Conservation (phyloP, 441 rosid species). For the Manihot esculenta region DNA sequence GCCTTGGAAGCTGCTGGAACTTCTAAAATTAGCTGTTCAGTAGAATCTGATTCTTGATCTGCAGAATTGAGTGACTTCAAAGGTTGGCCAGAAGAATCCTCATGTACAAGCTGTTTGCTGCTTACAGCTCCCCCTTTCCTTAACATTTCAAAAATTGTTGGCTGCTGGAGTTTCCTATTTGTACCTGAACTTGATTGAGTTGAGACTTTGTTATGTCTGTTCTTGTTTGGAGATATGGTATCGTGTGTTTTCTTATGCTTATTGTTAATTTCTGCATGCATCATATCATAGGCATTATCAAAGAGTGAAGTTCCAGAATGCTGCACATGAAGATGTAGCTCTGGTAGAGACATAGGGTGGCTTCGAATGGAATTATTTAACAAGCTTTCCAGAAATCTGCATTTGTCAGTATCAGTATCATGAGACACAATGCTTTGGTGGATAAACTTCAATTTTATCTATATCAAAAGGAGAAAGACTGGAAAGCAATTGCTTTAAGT, state of each 20-base stretch:
- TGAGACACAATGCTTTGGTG: constrained; percentile 10
- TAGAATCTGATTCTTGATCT: constrained; percentile 35
- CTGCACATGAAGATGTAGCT: constrained; percentile 52
- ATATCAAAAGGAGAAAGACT: background rate
- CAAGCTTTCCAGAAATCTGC: constrained; percentile 81
- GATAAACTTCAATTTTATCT: constrained; percentile 17
- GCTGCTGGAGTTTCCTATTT: constrained; percentile 52
- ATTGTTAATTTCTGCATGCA: constrained; percentile 37
- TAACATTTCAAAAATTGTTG: constrained; percentile 56
- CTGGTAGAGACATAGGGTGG: constrained; percentile 65
- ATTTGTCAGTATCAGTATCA: constrained; percentile 32
- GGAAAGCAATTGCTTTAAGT: background rate
- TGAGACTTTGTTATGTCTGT: constrained; percentile 40
- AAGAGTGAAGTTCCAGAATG: constrained; percentile 41
- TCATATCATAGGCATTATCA: constrained; percentile 34
- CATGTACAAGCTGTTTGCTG: constrained; percentile 54
- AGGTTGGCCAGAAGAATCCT: constrained; percentile 36
- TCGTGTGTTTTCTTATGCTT: constrained; percentile 41
- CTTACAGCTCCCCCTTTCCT: constrained; percentile 49
- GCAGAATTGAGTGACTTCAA: constrained; percentile 32
- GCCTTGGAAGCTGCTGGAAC: constrained; percentile 51
- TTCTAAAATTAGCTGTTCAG: constrained; percentile 46
- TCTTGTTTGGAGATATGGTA: constrained; percentile 39
- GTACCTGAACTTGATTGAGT: constrained; percentile 39
- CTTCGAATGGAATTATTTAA: constrained; percentile 51